Evolutionary conservation across 345 rosid species (phyloP).

Genomic region (Noccaea bulbosa): DNA sequence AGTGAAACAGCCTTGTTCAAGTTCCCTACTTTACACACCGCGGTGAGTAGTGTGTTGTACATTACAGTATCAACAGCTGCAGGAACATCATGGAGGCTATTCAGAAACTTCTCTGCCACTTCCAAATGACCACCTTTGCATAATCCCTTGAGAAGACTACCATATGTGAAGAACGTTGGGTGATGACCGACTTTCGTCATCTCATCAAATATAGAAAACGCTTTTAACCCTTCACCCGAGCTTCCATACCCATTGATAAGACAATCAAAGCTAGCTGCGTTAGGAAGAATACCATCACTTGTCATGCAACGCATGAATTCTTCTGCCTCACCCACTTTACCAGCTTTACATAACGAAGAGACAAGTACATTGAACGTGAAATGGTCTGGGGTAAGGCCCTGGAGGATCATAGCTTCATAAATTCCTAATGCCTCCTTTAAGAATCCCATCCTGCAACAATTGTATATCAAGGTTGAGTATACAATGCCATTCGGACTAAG

Average conservation of each 20-base stretch:
- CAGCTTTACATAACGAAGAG: conserved; percentile 67
- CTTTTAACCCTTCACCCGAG: conserved; percentile 61
- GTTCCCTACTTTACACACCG: conserved; percentile 60
- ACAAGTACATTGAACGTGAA: conserved; percentile 63
- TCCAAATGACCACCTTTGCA: conserved; percentile 68
- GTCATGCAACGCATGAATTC: conserved; percentile 63
- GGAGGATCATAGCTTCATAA: conserved; percentile 60
- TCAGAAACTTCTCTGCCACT: conserved; percentile 68
- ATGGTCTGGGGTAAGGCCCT: conserved; percentile 52
- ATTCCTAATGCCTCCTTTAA: conserved; percentile 62
- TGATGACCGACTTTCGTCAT: conserved; percentile 67
- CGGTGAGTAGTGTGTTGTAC: conserved; percentile 76
- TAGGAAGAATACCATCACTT: conserved; percentile 51
- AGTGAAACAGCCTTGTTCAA: conserved; percentile 64
- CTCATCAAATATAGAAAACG: conserved; percentile 74
- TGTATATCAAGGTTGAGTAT: conserved; percentile 63
- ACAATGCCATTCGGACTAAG: conserved; percentile 61
- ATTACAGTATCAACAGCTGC: conserved; percentile 61
- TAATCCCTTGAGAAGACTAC: conserved; percentile 83
- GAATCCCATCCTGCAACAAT: conserved; percentile 58
- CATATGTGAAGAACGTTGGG: conserved; percentile 71
- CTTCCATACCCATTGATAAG: conserved; percentile 68
- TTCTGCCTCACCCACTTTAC: conserved; percentile 70
- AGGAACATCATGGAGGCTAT: conserved; percentile 57
- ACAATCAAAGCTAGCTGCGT: conserved; percentile 65